phyloP scores from a whole-genome alignment of 495 filamentous ascomycete genomes.

The Aspergillus diversus region DNA sequence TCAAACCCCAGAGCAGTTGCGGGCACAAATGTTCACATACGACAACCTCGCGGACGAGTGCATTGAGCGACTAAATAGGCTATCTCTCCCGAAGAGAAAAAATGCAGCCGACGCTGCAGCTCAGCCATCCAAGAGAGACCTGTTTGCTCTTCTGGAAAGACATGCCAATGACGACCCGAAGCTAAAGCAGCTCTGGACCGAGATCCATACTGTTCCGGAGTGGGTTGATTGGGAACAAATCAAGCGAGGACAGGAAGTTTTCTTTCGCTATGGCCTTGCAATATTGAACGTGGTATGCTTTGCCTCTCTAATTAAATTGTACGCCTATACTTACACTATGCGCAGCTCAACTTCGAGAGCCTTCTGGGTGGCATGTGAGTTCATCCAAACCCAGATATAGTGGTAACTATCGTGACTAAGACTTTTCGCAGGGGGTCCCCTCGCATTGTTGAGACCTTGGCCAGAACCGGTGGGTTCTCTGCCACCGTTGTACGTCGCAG shows the following conservation, averaged over 20 bases:
- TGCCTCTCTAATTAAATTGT: neutral
- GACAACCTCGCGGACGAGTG: slow-evolving; percentile 70
- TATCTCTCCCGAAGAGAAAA: slow-evolving; percentile 40
- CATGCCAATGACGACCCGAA: slow-evolving; percentile 60
- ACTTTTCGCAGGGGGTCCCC: slow-evolving; percentile 45
- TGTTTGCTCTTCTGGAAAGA: slow-evolving; percentile 63
- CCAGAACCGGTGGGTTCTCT: slow-evolving; percentile 81
- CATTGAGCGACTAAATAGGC: slow-evolving; percentile 59
- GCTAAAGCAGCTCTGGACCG: slow-evolving; percentile 63
- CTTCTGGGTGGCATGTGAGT: slow-evolving; percentile 46
- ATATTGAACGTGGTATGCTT: slow-evolving; percentile 52
- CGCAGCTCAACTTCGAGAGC: slow-evolving; percentile 44
- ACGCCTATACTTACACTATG: neutral
- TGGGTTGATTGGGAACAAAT: slow-evolving; percentile 89
- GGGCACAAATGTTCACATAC: slow-evolving; percentile 63
- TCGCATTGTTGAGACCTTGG: slow-evolving; percentile 73
- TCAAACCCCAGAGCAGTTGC: slow-evolving; percentile 60
- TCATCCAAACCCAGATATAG: neutral
- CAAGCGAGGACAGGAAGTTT: slow-evolving; percentile 60
- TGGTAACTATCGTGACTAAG: slow-evolving; percentile 17
- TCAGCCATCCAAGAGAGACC: slow-evolving; percentile 50
- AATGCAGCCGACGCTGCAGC: slow-evolving; percentile 24
- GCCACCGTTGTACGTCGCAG: slow-evolving; percentile 67
- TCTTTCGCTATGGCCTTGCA: slow-evolving; percentile 75
- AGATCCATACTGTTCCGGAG: slow-evolving; percentile 69